Percentiles rank a stretch among this genome's conserved stretches.
These are phyloP conservation scores for Chrysophaeum taylorii DNA, from an alignment of 352 stramenopile species.

Conservation along the genomic window DNA sequence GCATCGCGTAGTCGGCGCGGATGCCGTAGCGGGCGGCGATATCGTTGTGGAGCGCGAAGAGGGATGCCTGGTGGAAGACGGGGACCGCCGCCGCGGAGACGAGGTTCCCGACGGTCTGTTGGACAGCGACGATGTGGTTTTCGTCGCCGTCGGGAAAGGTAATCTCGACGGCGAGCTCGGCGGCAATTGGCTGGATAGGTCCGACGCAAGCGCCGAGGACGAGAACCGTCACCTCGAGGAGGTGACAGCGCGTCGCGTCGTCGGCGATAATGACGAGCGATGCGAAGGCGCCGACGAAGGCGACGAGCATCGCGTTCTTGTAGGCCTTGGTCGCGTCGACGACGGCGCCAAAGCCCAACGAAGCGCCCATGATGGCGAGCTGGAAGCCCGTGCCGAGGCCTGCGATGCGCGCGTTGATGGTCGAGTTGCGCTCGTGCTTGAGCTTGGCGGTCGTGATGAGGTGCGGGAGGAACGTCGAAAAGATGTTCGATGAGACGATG, in stretches of 20 bases:
- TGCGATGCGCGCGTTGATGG: background rate
- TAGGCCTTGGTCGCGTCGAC: conserved; percentile 3
- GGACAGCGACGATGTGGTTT: conserved; percentile 51
- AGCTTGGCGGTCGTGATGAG: background rate
- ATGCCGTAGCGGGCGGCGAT: background rate
- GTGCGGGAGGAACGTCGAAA: background rate
- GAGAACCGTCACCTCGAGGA: conserved; percentile 44
- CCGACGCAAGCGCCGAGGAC: conserved; percentile 45
- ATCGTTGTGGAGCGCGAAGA: too few relatives aligned
- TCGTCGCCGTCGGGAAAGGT: conserved; percentile 51
- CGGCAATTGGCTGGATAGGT: conserved; percentile 58
- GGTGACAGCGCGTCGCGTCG: background rate
- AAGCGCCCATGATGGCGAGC: background rate
- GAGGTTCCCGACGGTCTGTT: conserved; percentile 56
- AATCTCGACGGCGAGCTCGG: conserved; percentile 57
- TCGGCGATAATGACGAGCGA: background rate
- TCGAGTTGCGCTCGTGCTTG: background rate
- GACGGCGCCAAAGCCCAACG: background rate
- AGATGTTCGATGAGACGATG: background rate
- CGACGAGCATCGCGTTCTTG: background rate
- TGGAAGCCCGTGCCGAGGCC: background rate
- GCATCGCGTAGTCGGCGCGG: background rate
- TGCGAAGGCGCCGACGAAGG: background rate
- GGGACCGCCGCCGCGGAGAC: conserved; percentile 48
- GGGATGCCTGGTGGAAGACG: conserved; percentile 11